These are phyloP conservation scores for Stereocaulon alpinum DNA, from an alignment of 495 filamentous ascomycete genomes.

Conservation along the genomic window DNA sequence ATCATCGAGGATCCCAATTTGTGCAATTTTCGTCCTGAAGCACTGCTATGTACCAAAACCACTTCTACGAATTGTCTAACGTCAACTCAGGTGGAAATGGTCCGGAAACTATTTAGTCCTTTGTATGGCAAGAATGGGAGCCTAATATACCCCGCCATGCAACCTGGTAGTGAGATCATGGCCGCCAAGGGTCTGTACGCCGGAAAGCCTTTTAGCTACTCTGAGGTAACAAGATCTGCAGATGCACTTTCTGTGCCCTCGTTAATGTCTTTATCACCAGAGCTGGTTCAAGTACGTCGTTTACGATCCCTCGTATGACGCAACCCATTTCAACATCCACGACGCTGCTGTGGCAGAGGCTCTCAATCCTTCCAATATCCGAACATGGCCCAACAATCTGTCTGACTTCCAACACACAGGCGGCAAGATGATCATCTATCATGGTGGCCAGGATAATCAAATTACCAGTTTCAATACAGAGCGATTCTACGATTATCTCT, in stretches of 20 bases:
- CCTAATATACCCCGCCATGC: slow-evolving; percentile 46
- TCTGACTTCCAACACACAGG: slow-evolving; percentile 33
- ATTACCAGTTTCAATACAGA: slow-evolving; percentile 37
- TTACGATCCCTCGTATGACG: slow-evolving; percentile 42
- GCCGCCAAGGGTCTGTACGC: slow-evolving; percentile 29
- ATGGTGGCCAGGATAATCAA: slow-evolving; percentile 38
- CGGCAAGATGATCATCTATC: slow-evolving; percentile 43
- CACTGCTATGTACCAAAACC: slow-evolving; percentile 41
- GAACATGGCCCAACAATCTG: slow-evolving; percentile 41
- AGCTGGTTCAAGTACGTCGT: slow-evolving; percentile 48
- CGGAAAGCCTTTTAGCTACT: slow-evolving; percentile 33
- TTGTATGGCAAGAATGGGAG: slow-evolving; percentile 40
- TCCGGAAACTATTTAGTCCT: slow-evolving; percentile 45
- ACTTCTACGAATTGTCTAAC: slow-evolving; percentile 42
- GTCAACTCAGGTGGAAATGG: slow-evolving; percentile 43
- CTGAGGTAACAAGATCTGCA: slow-evolving; percentile 4
- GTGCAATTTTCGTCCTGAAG: slow-evolving; percentile 45
- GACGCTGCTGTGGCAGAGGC: slow-evolving; percentile 31
- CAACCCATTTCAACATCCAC: slow-evolving; percentile 29
- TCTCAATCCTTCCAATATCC: slow-evolving; percentile 39
- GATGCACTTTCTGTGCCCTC: not conserved
- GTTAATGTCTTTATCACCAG: not conserved
- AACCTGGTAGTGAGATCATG: slow-evolving; percentile 33
- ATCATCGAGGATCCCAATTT: slow-evolving; percentile 52
- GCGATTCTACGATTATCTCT: slow-evolving; percentile 36